Percentiles rank a stretch among this genome's conserved stretches.
Evolutionary conservation across 495 filamentous ascomycete genomes (phyloP).

Genomic region (Penicillium mononematosum): DNA sequence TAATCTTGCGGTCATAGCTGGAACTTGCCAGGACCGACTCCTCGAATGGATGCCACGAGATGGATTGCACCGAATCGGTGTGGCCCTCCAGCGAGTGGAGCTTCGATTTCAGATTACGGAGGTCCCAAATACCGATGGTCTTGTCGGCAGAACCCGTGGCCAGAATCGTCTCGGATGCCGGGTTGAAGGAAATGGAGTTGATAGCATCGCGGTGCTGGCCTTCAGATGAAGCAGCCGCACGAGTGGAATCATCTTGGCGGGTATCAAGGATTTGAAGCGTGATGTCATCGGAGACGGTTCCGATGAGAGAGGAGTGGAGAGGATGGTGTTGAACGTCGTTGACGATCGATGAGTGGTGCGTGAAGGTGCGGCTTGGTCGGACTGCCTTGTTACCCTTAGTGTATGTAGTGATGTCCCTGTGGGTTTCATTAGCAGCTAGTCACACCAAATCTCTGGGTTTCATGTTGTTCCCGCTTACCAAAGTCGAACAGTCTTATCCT

Average conservation of each 20-base stretch:
- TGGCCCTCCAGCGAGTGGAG: constrained; percentile 85
- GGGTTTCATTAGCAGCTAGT: constrained; percentile 11
- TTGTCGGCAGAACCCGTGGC: constrained; percentile 95
- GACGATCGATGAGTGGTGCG: constrained; percentile 84
- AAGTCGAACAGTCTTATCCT: constrained; percentile 84
- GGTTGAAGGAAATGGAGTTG: constrained; percentile 92
- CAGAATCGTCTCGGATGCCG: constrained; percentile 76
- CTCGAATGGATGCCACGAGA: constrained; percentile 92
- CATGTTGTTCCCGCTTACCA: constrained; percentile 58
- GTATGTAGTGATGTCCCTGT: constrained; percentile 75
- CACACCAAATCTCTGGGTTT: neutral
- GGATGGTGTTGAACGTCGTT: constrained; percentile 97
- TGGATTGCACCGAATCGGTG: constrained; percentile 79
- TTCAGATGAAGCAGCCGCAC: constrained; percentile 60
- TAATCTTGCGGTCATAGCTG: constrained; percentile 87
- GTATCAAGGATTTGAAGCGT: constrained; percentile 90
- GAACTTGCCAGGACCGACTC: constrained; percentile 82
- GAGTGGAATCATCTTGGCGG: constrained; percentile 60
- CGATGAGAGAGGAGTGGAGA: constrained; percentile 74
- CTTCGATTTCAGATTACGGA: constrained; percentile 82
- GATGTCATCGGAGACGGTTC: constrained; percentile 91
- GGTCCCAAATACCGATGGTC: constrained; percentile 91
- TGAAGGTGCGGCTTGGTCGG: constrained; percentile 70
- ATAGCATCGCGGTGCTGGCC: constrained; percentile 85
- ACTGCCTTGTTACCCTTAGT: constrained; percentile 68